phyloP scores from a whole-genome alignment of 305 asterid genomes.

The Fraxinus nigra region DNA sequence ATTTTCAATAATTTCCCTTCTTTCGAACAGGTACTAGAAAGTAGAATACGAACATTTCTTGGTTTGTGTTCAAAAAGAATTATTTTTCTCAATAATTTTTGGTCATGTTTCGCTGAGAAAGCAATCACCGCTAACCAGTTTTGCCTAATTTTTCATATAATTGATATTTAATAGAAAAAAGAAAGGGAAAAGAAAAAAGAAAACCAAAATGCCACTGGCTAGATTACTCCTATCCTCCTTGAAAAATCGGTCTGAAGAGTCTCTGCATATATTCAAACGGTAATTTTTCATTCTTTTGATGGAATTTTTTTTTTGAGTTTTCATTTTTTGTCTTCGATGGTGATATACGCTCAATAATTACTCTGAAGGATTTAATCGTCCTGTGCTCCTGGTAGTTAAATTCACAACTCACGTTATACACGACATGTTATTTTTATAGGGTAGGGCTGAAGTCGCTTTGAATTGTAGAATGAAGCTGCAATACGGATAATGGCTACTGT shows the following conservation, averaged over 20 bases:
- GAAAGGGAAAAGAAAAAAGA: not conserved
- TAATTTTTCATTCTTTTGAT: slow-evolving; percentile 10
- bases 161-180: not conserved
- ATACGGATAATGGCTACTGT: not conserved
- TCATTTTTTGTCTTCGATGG: not conserved
- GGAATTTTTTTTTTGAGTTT: not conserved
- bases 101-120: not conserved
- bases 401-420: not conserved
- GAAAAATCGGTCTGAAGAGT: slow-evolving; percentile 25
- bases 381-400: not conserved
- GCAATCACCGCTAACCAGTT: not conserved
- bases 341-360: not conserved
- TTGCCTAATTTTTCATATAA: not conserved
- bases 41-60: not conserved
- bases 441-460: slow-evolving; percentile 8
- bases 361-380: not conserved
- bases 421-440: not conserved
- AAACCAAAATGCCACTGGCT: slow-evolving; percentile 26
- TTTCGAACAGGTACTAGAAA: not conserved
- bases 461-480: not conserved
- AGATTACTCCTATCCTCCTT: slow-evolving; percentile 25
- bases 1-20: no score
- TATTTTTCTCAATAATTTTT: not conserved
- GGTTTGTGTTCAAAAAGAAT: not conserved
- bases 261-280: slow-evolving; percentile 31